phyloP scores from a whole-genome alignment of 2,329 filamentous ascomycete genomes.

The Verticillium zaregamsianum region DNA sequence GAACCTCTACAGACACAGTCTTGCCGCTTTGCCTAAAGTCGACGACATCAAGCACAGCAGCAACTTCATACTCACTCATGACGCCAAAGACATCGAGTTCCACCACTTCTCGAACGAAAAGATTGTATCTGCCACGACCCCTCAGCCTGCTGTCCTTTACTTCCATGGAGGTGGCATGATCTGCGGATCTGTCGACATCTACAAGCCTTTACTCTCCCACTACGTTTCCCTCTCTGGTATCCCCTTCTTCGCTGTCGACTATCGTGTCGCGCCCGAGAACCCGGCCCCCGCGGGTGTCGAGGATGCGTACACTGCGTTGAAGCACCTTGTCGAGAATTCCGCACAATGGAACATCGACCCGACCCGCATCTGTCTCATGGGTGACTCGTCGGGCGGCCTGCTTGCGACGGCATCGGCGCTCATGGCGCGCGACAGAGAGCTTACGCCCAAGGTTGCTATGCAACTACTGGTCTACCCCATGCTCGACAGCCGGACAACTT shows the following conservation, averaged over 20 bases:
- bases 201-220: conserved; percentile 17
- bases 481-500: conserved; percentile 23
- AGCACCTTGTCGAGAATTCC: conserved; percentile 18
- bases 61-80: conserved; percentile 2
- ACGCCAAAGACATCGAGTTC: conserved; percentile 4
- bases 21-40: background rate
- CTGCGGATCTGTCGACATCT: conserved; percentile 21
- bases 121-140: background rate
- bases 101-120: background rate
- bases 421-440: conserved; percentile 26
- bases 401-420: conserved; percentile 25
- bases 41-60: conserved; percentile 6
- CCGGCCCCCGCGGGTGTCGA: conserved; percentile 28
- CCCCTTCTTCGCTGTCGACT: conserved; percentile 33
- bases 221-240: conserved; percentile 24
- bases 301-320: conserved; percentile 28
- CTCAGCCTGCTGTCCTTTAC: conserved; percentile 26
- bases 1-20: background rate
- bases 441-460: conserved; percentile 20
- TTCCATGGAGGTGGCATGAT: conserved; percentile 39
- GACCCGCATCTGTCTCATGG: conserved; percentile 15
- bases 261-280: conserved; percentile 38
- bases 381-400: conserved; percentile 16
- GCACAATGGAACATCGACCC: conserved; percentile 15
- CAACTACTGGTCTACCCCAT: conserved; percentile 28